phyloP scores from a whole-genome alignment of 805 yeast species.

The Suhomyces sp. region DNA sequence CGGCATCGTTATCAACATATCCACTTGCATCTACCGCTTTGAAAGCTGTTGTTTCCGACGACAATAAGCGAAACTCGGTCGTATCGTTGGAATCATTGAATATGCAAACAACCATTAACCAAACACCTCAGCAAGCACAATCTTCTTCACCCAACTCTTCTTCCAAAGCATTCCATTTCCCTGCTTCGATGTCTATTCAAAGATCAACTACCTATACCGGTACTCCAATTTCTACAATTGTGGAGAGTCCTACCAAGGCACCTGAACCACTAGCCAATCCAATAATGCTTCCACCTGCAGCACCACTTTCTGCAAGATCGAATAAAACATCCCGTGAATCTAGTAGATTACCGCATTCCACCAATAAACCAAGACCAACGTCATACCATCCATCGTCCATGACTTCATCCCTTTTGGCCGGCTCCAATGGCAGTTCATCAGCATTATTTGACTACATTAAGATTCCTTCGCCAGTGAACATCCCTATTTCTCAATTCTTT shows the following conservation, averaged over 20 bases:
- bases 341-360: slow-evolving; percentile 41
- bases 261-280: slow-evolving; percentile 15
- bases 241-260: slow-evolving; percentile 39
- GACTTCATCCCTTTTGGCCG: slow-evolving; percentile 26
- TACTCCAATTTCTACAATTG: slow-evolving; percentile 44
- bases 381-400: slow-evolving; percentile 72
- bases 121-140: slow-evolving; percentile 10
- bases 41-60: slow-evolving; percentile 66
- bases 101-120: slow-evolving; percentile 11
- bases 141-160: slow-evolving; percentile 9
- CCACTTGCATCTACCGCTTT: slow-evolving; percentile 65
- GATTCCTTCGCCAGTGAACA: slow-evolving; percentile 30
- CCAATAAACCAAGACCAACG: slow-evolving; percentile 74
- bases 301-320: slow-evolving; percentile 10
- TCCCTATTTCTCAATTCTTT: slow-evolving; percentile 33
- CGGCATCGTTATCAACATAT: slow-evolving; percentile 33
- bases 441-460: slow-evolving; percentile 33
- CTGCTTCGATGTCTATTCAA: slow-evolving; percentile 10
- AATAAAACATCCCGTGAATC: slow-evolving; percentile 18
- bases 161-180: slow-evolving; percentile 7
- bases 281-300: slow-evolving; percentile 10
- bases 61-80: slow-evolving; percentile 38
- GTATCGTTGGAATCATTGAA: slow-evolving; percentile 15
- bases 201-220: slow-evolving; percentile 31
- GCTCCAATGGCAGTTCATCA: slow-evolving; percentile 12